Conservation (phyloP, 2,329 filamentous ascomycete species). For the Ascochyta fabae region DNA sequence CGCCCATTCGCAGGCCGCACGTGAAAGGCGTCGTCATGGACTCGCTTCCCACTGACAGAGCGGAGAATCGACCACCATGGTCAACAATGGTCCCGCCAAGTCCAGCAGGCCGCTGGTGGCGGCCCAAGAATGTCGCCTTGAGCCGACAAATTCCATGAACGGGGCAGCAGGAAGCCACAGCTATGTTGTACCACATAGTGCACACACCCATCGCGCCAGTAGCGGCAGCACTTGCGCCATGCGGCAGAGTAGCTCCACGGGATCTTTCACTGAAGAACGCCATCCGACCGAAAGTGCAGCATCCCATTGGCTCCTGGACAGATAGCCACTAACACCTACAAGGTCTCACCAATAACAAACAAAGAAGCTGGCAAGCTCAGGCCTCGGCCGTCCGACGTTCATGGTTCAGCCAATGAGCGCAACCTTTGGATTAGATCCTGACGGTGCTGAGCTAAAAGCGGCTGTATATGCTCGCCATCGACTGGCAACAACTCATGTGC, state of each 20-base stretch:
- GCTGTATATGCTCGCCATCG: slow-evolving; percentile 27
- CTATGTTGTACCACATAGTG: slow-evolving; percentile 11
- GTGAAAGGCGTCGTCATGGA: slow-evolving; percentile 2
- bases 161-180: slow-evolving; percentile 7
- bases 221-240: slow-evolving; percentile 24
- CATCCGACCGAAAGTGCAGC: slow-evolving; percentile 20
- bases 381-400: slow-evolving; percentile 16
- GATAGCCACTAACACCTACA: slow-evolving; percentile 19
- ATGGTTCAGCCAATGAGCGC: slow-evolving; percentile 20
- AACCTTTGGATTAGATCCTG: slow-evolving; percentile 13
- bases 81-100: background rate
- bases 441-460: slow-evolving; percentile 27
- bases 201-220: slow-evolving; percentile 12
- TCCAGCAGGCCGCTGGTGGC: background rate
- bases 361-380: slow-evolving; percentile 22
- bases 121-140: background rate
- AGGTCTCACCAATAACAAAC: slow-evolving; percentile 25
- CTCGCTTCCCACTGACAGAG: background rate
- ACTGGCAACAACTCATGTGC: slow-evolving; percentile 19
- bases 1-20: background rate
- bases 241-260: slow-evolving; percentile 15
- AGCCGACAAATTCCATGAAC: background rate
- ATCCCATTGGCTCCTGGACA: slow-evolving; percentile 16
- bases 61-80: background rate
- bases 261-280: slow-evolving; percentile 13